These are phyloP conservation scores for Penicillium bovifimosum DNA, from an alignment of 495 filamentous ascomycete genomes.

Conservation along the genomic window DNA sequence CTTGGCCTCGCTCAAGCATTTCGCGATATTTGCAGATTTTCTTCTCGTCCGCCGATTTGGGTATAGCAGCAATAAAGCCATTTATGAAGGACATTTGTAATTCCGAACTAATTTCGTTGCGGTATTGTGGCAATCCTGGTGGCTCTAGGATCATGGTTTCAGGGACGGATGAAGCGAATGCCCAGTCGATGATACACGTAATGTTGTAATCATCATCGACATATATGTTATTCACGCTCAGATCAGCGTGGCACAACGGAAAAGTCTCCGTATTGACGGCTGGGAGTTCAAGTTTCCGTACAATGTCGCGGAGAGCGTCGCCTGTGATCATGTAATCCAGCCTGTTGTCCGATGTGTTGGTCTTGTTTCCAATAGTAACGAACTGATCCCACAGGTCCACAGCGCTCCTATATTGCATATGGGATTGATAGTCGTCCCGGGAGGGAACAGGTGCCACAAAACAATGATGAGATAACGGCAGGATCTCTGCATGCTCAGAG, in stretches of 20 bases:
- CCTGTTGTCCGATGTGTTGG: slow-evolving; percentile 22
- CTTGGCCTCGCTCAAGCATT: slow-evolving; percentile 8
- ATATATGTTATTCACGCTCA: slow-evolving; percentile 31
- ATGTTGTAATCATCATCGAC: slow-evolving; percentile 34
- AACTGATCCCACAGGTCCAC: slow-evolving; percentile 25
- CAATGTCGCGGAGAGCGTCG: slow-evolving; percentile 23
- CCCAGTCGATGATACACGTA: slow-evolving; percentile 36
- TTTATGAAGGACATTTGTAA: slow-evolving; percentile 8
- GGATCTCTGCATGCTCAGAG: slow-evolving; percentile 13
- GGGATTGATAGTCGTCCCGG: slow-evolving; percentile 10
- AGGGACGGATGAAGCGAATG: slow-evolving; percentile 22
- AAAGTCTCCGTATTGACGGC: slow-evolving; percentile 11
- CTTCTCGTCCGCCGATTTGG: slow-evolving; percentile 5
- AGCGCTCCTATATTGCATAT: slow-evolving; percentile 8
- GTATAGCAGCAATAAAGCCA: slow-evolving; percentile 14
- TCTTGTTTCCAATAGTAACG: slow-evolving; percentile 23
- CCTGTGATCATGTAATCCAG: slow-evolving; percentile 29
- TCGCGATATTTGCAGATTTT: slow-evolving; percentile 10
- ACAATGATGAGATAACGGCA: slow-evolving; percentile 20
- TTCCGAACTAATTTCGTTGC: slow-evolving; percentile 17
- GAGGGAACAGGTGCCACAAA: slow-evolving; percentile 20
- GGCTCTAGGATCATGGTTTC: slow-evolving; percentile 18
- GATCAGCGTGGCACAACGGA: slow-evolving; percentile 14
- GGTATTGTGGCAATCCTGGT: slow-evolving; percentile 25
- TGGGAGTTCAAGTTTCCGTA: slow-evolving; percentile 13